phyloP scores from a whole-genome alignment of 495 filamentous ascomycete genomes.

The Acidiella bohemica region DNA sequence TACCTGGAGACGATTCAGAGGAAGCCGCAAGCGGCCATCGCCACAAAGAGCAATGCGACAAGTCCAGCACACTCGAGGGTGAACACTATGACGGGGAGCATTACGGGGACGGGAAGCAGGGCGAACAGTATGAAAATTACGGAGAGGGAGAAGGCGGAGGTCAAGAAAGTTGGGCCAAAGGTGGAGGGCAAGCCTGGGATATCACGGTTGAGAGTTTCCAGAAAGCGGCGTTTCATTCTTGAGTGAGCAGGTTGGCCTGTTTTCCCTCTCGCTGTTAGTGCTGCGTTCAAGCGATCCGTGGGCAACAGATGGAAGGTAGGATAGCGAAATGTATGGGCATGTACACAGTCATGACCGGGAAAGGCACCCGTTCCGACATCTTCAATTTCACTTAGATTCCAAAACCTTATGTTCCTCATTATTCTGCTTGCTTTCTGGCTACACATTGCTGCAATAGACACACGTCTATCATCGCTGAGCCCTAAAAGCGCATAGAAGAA shows the following conservation, averaged over 20 bases:
- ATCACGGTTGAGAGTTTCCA: constrained; percentile 78
- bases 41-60: constrained; percentile 30
- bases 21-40: constrained; percentile 42
- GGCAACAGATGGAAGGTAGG: too few species aligned
- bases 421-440: too few species aligned
- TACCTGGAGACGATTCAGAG: constrained; percentile 77
- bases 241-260: neutral
- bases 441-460: too few species aligned
- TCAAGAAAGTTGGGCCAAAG: constrained; percentile 36
- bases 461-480: too few species aligned
- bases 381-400: too few species aligned
- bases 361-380: too few species aligned
- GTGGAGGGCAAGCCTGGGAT: constrained; percentile 33
- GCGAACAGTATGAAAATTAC: constrained; percentile 31
- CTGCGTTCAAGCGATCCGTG: constrained; percentile 27
- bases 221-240: constrained; percentile 70
- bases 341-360: too few species aligned
- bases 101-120: constrained; percentile 31
- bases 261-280: neutral
- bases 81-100: constrained; percentile 29
- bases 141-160: constrained; percentile 41
- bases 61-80: constrained; percentile 32
- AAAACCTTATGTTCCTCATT: too few species aligned
- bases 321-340: too few species aligned
- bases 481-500: too few species aligned